A percentile compares a stretch with the other conserved stretches of the same genome.
These are phyloP conservation scores for Blastocystis sp. DNA, from an alignment of 352 stramenopile species.

Conservation along the genomic window DNA sequence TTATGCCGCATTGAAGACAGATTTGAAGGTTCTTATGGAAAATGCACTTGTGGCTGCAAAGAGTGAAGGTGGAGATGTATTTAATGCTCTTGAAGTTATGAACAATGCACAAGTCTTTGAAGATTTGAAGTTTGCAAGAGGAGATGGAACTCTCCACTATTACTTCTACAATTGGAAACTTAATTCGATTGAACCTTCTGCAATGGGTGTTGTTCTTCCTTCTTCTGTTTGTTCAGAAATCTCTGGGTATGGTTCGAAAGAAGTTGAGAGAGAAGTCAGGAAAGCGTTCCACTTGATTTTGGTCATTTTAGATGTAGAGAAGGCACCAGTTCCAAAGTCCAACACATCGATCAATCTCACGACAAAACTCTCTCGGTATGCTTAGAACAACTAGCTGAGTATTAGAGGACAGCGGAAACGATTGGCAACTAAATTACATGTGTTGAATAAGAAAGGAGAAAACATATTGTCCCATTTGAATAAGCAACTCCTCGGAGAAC, in stretches of 20 bases:
- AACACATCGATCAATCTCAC: neutral
- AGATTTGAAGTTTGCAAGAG: slow-evolving; percentile 85
- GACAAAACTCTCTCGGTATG: neutral
- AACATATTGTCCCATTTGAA: slow-evolving; percentile 12
- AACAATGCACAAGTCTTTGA: slow-evolving; percentile 81
- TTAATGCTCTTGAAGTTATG: slow-evolving; percentile 89
- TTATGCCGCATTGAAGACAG: slow-evolving; percentile 80
- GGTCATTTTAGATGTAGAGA: neutral
- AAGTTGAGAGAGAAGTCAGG: slow-evolving; percentile 59
- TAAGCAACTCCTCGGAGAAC: neutral
- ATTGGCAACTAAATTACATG: slow-evolving; percentile 44
- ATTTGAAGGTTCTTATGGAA: slow-evolving; percentile 79
- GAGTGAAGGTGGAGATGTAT: slow-evolving; percentile 80
- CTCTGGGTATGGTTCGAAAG: slow-evolving; percentile 23
- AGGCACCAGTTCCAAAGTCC: neutral
- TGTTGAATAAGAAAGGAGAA: slow-evolving; percentile 37
- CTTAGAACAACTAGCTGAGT: neutral
- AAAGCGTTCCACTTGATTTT: neutral
- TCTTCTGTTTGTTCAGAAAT: slow-evolving; percentile 70
- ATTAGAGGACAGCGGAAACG: slow-evolving; percentile 52
- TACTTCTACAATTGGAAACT: slow-evolving; percentile 90
- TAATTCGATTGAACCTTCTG: slow-evolving; percentile 77
- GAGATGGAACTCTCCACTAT: slow-evolving; percentile 87
- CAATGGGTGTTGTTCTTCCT: slow-evolving; percentile 84
- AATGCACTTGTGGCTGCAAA: slow-evolving; percentile 83